These are phyloP conservation scores for Trichophyton schoenleinii DNA, from an alignment of 2,329 filamentous ascomycete species.

Conservation along the genomic window DNA sequence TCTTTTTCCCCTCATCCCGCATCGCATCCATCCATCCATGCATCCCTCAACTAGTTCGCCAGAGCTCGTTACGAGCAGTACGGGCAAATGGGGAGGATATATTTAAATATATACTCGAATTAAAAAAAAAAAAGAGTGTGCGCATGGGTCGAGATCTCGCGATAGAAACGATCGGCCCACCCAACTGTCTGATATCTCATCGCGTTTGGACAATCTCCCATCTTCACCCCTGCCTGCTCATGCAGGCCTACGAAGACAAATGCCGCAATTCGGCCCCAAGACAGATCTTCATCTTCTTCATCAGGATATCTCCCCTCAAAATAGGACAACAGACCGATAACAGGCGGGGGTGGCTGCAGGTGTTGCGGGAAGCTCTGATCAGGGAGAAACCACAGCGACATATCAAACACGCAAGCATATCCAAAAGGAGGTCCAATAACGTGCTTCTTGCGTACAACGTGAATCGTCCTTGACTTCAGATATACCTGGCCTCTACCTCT, in stretches of 20 bases:
- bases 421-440: neutral
- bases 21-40: neutral
- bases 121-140: neutral
- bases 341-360: slow-evolving; percentile 1
- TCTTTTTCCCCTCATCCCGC: neutral
- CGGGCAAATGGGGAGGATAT: neutral
- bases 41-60: no score
- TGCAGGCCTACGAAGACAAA: neutral
- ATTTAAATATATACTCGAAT: neutral
- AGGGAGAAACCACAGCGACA: neutral
- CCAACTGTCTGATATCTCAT: neutral
- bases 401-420: neutral
- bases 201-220: neutral
- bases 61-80: neutral
- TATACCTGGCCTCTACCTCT: neutral
- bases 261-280: neutral
- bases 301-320: no score
- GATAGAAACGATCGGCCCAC: neutral
- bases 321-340: neutral
- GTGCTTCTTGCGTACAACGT: neutral
- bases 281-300: neutral
- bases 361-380: neutral
- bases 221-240: neutral
- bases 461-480: neutral
- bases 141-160: neutral